Conservation (phyloP, 2,329 filamentous ascomycete genomes). For the Colletotrichum cereale region DNA sequence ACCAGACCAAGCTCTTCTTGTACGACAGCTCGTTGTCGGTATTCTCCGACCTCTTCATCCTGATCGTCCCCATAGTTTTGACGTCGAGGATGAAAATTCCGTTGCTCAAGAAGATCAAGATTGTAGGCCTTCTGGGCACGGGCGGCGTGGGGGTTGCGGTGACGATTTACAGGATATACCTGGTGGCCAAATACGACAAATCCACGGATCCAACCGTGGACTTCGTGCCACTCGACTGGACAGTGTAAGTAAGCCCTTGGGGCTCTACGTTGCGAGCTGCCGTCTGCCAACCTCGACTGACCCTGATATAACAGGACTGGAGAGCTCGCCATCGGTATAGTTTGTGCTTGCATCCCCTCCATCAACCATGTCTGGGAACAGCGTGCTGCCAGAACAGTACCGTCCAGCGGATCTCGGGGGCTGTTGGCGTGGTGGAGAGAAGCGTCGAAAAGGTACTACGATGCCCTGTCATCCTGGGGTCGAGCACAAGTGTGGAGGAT, state of each 20-base stretch:
- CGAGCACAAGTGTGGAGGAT: background rate
- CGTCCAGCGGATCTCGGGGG: background rate
- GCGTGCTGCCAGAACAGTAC: background rate
- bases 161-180: constrained; percentile 46
- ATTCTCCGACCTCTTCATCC: constrained; percentile 50
- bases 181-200: constrained; percentile 42
- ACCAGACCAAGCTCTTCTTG: constrained; percentile 49
- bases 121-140: constrained; percentile 47
- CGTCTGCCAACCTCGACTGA: background rate
- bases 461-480: constrained; percentile 17
- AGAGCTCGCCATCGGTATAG: constrained; percentile 41
- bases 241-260: constrained; percentile 34
- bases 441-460: background rate
- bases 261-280: background rate
- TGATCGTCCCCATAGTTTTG: constrained; percentile 50
- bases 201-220: constrained; percentile 44
- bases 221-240: constrained; percentile 42
- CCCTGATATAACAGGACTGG: constrained; percentile 20
- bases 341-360: constrained; percentile 41
- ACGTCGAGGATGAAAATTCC: constrained; percentile 48
- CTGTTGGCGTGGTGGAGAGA: constrained; percentile 13
- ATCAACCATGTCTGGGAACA: constrained; percentile 41
- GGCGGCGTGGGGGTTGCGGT: constrained; percentile 47
- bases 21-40: constrained; percentile 49
- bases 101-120: constrained; percentile 48